Evolutionary conservation across 192 early-diverging fungal genomes (phyloP), one percentile per base, ranked within the genome.

Genomic region (Podila minutissima): DNA sequence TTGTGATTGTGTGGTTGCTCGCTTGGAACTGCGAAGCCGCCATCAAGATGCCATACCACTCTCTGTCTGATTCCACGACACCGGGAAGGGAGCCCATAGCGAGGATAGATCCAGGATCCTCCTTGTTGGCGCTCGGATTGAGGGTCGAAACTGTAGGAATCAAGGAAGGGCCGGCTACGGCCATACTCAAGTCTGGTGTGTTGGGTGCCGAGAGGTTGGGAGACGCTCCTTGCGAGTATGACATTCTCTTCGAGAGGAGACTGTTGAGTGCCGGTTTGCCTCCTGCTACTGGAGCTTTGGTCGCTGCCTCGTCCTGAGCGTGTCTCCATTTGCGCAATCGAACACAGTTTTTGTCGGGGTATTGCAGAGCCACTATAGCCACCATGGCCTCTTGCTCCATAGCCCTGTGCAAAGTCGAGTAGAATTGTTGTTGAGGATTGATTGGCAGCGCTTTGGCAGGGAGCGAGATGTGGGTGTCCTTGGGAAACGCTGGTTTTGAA

Each of bases 1-100:
- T 33, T 17, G 17, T 5, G 67, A 59, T 37, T 65, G 46, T 6
- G 57, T 48, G 41, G 62, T 81, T 11, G 60, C 29, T 15, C 6
- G 24, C 24, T n/a, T 61, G 26, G 32, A 73, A 81, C 20, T 73
- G 77, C 2, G 71, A 64, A 11, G 62, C 71, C 15, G 33, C 62
- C 66, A 81, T 69, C 33, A 81, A 46, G 10, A 81, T 49, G n/a
- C 77, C 77, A 15, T 29, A 69, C 77, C 77, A 81, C 10, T 73
- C 71, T 37, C 77, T 71, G 46, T 81, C 77, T 5, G 53, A 48
- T 55, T 81, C 77, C 12, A 60, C 24, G 5, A 48, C 35, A 5
- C 37, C 49, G 0, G 77, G 22, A 1, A 73, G 53, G 3, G 71
- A 65, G 0, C 71, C 61, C 62, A 69, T 46, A 9, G 71, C 29